Conservation (phyloP, 805 yeast genomes). For the Wickerhamiella nectarea region DNA sequence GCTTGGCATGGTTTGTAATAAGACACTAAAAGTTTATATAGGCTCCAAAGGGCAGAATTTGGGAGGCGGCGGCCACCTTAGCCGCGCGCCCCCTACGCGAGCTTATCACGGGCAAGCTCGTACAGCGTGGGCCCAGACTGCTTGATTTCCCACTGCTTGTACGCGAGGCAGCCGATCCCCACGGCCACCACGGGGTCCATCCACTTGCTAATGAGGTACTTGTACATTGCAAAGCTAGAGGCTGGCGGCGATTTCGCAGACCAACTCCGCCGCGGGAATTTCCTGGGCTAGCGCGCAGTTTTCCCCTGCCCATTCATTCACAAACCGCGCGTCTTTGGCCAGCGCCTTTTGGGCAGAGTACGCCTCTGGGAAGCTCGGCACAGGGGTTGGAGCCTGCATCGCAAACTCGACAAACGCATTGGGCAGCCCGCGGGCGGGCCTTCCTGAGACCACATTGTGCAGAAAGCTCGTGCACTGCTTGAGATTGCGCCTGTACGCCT, state of each 20-base stretch:
- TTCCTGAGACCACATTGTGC: slow-evolving; percentile 4
- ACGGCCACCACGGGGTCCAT: slow-evolving; percentile 20
- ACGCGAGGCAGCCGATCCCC: slow-evolving; percentile 16
- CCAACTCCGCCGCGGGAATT: not conserved
- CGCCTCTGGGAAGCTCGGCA: slow-evolving; percentile 5
- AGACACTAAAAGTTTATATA: not conserved
- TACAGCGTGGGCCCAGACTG: slow-evolving; percentile 19
- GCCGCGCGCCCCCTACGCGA: not conserved
- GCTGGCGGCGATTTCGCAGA: not conserved
- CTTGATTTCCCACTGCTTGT: slow-evolving; percentile 19
- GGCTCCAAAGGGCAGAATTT: too few relatives aligned
- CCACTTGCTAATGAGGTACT: slow-evolving; percentile 17
- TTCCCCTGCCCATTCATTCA: slow-evolving; percentile 1
- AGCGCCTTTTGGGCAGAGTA: slow-evolving; percentile 5
- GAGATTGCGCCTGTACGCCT: slow-evolving; percentile 12
- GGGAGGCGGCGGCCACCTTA: not conserved
- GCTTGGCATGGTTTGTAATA: not conserved
- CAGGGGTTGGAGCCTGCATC: not conserved
- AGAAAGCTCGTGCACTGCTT: not conserved
- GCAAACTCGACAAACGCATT: slow-evolving; percentile 4
- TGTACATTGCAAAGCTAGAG: slow-evolving; percentile 9
- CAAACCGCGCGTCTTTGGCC: not conserved
- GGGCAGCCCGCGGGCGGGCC: slow-evolving; percentile 4
- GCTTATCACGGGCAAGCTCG: slow-evolving; percentile 13
- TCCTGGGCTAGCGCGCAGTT: not conserved